Evolutionary conservation across 2,329 filamentous ascomycete species (phyloP), one percentile per base, ranked within the genome.

Genomic region (Aspergillus spinulosporus): DNA sequence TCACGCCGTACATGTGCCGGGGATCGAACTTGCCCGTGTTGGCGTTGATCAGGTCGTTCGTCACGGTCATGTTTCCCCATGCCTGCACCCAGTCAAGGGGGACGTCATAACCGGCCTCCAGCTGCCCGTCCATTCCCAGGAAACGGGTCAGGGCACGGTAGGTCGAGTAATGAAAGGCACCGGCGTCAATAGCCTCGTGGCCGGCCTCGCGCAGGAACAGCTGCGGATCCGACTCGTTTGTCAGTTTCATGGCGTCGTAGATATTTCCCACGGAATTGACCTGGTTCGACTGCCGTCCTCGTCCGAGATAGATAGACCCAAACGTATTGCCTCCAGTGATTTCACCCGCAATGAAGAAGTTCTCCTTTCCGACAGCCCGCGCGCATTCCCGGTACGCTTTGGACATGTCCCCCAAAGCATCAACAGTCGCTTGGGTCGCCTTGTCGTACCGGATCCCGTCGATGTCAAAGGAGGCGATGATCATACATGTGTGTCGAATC

Each of bases 361-460:
- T 87, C 0, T 80, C 65, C 66, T 88, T 88, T 39, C 82, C 82
- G 37, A 82, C 72, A 15, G 71, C 68, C 5, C 72, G 68, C 8
- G 85, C 85, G 66, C 85, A 88, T 39, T 80, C 72, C 36, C 85
- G 77, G 64, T 86, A 81, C 6, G 78, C 76, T 14, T 76, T 72
- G 21, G 82, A 84, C 67, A 84, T 87, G 43, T 82, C 78, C 3
- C 78, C 84, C 56, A 85, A 76, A 1, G 84, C 79, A 64, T 87
- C 85, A 4, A 86, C 78, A 0, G 85, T 86, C 9, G 83, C 80
- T 64, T 87, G 84, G 12, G 83, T 81, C 1, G 84, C 85, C 68
- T 88, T 88, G 71, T 88, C 85, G 69, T 86, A 85, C 52, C 85
- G 81, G 65, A 84, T 86, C 0, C 84, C 85, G 64, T 88, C 85